Conservation (phyloP, 352 stramenopile genomes). For the Globisporangium canariense region DNA sequence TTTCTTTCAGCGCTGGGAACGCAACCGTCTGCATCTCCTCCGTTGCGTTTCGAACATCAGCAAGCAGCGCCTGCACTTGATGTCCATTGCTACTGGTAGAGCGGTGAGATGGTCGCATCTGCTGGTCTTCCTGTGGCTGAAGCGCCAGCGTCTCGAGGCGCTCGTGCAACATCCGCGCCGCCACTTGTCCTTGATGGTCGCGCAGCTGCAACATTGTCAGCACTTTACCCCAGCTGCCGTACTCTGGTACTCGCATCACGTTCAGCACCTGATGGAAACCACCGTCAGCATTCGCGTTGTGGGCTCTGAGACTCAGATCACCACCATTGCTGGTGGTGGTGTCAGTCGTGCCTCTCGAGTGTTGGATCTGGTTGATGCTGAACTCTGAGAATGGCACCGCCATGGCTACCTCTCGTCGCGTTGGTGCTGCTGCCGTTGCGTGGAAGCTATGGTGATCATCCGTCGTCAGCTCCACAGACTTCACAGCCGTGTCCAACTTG, state of each 20-base stretch:
- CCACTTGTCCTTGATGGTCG: neutral
- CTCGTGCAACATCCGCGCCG: neutral
- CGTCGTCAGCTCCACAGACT: constrained; percentile 8
- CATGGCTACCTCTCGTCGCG: constrained; percentile 1
- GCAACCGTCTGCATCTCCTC: constrained; percentile 17
- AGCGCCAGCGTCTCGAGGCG: constrained; percentile 17
- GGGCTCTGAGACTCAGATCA: neutral
- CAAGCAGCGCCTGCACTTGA: constrained; percentile 13
- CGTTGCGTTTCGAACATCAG: constrained; percentile 14
- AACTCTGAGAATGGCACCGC: constrained; percentile 30
- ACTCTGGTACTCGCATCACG: constrained; percentile 18
- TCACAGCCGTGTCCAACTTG: constrained; percentile 17
- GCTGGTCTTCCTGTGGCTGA: constrained; percentile 21
- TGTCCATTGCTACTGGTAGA: neutral
- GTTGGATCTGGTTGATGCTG: constrained; percentile 34
- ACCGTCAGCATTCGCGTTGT: neutral
- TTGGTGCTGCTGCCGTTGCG: neutral
- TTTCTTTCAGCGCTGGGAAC: constrained; percentile 25
- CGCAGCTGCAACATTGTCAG: constrained; percentile 13
- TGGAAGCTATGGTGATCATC: neutral
- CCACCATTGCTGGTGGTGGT: neutral
- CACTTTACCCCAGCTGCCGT: constrained; percentile 26
- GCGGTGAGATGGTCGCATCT: constrained; percentile 8
- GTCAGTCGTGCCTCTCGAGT: neutral
- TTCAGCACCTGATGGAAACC: constrained; percentile 19